phyloP scores from a whole-genome alignment of 1,139 yeast species.

The Blastobotrys capitulatus region DNA sequence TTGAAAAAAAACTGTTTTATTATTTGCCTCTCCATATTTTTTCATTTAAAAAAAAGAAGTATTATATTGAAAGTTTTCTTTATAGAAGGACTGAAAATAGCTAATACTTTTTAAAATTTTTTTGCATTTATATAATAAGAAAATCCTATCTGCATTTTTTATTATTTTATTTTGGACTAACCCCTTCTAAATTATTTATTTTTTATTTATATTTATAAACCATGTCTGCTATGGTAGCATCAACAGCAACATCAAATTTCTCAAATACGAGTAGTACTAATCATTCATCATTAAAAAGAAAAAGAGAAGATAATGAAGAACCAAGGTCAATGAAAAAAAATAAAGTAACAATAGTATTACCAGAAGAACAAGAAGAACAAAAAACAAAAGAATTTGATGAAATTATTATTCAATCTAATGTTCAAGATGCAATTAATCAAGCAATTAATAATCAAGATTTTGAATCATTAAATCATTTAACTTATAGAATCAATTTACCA shows the following conservation, averaged over 20 bases:
- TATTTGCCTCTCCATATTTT: too few species aligned
- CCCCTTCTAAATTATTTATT: neutral
- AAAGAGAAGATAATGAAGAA: slow-evolving; percentile 8
- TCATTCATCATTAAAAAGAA: slow-evolving; percentile 10
- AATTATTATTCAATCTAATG: slow-evolving; percentile 23
- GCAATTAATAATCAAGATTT: slow-evolving; percentile 47
- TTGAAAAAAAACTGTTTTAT: slow-evolving; percentile 6
- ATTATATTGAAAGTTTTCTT: too few species aligned
- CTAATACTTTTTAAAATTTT: neutral
- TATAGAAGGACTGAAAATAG: neutral
- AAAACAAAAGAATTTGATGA: slow-evolving; percentile 3
- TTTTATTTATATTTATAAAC: neutral
- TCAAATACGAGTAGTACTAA: neutral
- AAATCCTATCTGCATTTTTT: neutral
- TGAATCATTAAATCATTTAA: slow-evolving; percentile 41
- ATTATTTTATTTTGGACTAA: too few species aligned
- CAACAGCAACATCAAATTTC: slow-evolving; percentile 4
- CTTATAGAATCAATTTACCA: slow-evolving; percentile 43
- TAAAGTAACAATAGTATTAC: slow-evolving; percentile 7
- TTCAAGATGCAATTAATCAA: slow-evolving; percentile 64
- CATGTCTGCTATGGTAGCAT: slow-evolving; percentile 2
- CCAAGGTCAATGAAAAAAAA: neutral
- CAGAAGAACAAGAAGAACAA: neutral
- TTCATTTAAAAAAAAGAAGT: too few species aligned
- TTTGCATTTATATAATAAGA: neutral